Evolutionary conservation across 768 basidiomycete species (phyloP).

Genomic region (Kwoniella dendrophila): DNA sequence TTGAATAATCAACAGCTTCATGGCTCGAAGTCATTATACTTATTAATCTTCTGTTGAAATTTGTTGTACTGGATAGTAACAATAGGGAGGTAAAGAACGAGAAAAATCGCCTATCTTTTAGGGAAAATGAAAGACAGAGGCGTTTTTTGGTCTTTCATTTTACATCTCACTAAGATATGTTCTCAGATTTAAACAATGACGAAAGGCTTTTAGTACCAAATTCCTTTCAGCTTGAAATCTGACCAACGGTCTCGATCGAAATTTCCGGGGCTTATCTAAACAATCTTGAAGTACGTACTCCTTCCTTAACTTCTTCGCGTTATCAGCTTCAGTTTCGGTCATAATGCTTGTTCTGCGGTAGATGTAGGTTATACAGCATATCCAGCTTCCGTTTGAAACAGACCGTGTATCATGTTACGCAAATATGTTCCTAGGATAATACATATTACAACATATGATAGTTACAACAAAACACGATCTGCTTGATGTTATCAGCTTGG

Average conservation of each 20-base stretch:
- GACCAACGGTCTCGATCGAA: not conserved
- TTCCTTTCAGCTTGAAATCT: not conserved
- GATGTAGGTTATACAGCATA: too few relatives aligned
- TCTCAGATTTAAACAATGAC: slow-evolving; percentile 14
- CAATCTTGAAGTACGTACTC: not conserved
- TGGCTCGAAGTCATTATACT: not conserved
- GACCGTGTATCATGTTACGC: too few relatives aligned
- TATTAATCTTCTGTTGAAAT: not conserved
- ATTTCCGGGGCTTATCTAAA: not conserved
- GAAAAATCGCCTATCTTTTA: too few relatives aligned
- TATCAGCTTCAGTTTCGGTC: too few relatives aligned
- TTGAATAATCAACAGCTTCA: not conserved
- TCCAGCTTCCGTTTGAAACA: too few relatives aligned
- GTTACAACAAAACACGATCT: not conserved
- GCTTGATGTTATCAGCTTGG: too few relatives aligned
- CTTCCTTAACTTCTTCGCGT: not conserved
- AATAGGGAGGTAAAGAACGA: not conserved
- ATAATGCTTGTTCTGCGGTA: too few relatives aligned
- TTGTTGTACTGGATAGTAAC: not conserved
- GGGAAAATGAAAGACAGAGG: not conserved
- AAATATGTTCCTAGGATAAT: too few relatives aligned
- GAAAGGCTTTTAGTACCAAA: too few relatives aligned
- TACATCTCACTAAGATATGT: too few relatives aligned
- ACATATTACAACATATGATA: too few relatives aligned
- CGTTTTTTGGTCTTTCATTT: too few relatives aligned